Evolutionary conservation across 768 basidiomycete genomes (phyloP).

Genomic region (Lentinus tigrinus): DNA sequence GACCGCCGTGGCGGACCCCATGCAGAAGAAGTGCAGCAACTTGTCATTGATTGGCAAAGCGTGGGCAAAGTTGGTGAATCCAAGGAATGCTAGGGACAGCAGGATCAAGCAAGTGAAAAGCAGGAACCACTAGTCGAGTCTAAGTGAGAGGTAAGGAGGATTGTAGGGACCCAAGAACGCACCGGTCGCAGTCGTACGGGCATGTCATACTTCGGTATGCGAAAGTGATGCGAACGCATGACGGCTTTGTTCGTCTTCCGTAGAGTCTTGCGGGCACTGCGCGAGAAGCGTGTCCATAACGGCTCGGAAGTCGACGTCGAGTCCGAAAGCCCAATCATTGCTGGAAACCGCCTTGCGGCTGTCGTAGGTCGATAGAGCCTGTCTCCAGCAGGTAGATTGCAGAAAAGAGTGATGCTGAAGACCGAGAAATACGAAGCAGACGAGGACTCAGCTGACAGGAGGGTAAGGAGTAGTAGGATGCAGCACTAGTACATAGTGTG

Average conservation of each 20-base stretch:
- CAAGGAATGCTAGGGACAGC: conserved; percentile 68
- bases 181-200: conserved; percentile 76
- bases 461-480: too few relatives aligned
- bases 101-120: conserved; percentile 67
- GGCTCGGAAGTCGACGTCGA: conserved; percentile 11
- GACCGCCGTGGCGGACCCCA: conserved; percentile 69
- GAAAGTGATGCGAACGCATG: conserved; percentile 70
- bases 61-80: conserved; percentile 69
- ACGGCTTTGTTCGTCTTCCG: conserved; percentile 52
- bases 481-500: too few relatives aligned
- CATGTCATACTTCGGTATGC: conserved; percentile 63
- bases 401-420: too few relatives aligned
- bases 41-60: conserved; percentile 76
- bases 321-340: conserved; percentile 18
- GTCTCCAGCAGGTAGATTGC: neutral
- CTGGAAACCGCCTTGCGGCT: neutral
- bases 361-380: neutral
- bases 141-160: neutral
- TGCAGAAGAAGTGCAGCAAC: conserved; percentile 76
- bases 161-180: conserved; percentile 12
- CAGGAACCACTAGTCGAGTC: conserved; percentile 71
- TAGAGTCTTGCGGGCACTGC: conserved; percentile 35
- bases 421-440: too few relatives aligned
- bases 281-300: conserved; percentile 21
- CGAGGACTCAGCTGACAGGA: too few relatives aligned